Base-by-base conservation (phyloP, 257 asterid species). In the Przewalskia tangutica region DNA sequence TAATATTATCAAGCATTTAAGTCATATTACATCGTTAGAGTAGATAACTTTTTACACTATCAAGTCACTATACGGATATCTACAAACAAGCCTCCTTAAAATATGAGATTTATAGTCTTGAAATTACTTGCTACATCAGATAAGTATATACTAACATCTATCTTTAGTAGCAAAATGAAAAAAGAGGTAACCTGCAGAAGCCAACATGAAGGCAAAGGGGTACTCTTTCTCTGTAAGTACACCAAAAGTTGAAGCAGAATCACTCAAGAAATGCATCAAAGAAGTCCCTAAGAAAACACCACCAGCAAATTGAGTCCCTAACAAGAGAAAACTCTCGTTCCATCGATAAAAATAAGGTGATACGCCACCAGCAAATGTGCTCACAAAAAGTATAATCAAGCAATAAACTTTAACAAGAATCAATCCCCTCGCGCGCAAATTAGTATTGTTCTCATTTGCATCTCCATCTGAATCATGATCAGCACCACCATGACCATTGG, bases 291-390 rank as follows among this genome's bases (percentile, higher is more conserved):
- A 55, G 84, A 94, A 94, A 3, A 94, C 97, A 50, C 97, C 97
- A 53, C 97, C 97, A 9, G 98, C 97, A 40, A 94, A 94, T 84
- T 94, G 98, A 8, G 97, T 93, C 1, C 98, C 98, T 80, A 94
- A 40, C 0, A 94, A 85, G 6, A 93, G 97, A 66, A 94, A 94
- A 8, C 86, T 84, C 84, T 94, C 97, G 80, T 94, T 90, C 98
- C 98, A 94, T 66, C 97, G 54, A 82, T 77, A 91, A 80, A 94
- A 93, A 54, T 94, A 94, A 13, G 98, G 95, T 0, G 97, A 94
- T 5, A 94, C 85, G 0, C 98, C 97, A 58, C 94, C 97, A 0
- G 81, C 90, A 40, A 94, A 93, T 16, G 97, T 93, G 92, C 83
- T 85, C 17, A 84, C 85, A 55, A 94, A 93, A 42, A 94, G 78